phyloP scores from a whole-genome alignment of 352 stramenopile genomes.

The Phytophthora pinifolia region DNA sequence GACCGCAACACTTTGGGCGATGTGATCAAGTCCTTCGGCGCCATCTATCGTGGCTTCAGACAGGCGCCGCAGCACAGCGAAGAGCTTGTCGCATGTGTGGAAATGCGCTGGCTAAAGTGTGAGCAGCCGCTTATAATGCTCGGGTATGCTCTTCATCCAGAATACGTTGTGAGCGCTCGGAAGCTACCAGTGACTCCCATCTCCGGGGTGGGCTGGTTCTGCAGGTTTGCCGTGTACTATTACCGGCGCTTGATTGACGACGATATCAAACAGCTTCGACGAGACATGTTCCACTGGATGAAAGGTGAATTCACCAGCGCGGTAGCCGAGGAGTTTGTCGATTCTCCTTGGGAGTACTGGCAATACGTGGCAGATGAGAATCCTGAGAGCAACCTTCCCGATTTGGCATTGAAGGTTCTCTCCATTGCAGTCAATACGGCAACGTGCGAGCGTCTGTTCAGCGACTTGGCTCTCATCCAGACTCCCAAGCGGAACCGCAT shows the following conservation, averaged over 20 bases:
- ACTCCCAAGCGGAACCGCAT: slow-evolving; percentile 5
- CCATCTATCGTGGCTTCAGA: slow-evolving; percentile 6
- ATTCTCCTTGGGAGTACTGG: slow-evolving; percentile 5
- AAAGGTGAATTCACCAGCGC: background rate
- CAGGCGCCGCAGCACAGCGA: too few relatives aligned
- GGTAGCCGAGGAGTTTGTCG: background rate
- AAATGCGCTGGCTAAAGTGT: slow-evolving; percentile 3
- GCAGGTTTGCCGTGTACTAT: slow-evolving; percentile 10
- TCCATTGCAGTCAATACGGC: slow-evolving; percentile 10
- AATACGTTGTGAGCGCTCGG: background rate
- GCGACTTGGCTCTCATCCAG: slow-evolving; percentile 3
- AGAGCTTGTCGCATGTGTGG: background rate
- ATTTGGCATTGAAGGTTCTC: slow-evolving; percentile 6
- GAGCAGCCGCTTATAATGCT: slow-evolving; percentile 11
- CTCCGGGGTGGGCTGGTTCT: background rate
- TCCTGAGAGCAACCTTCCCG: background rate
- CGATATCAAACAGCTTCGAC: background rate
- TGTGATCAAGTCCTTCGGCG: slow-evolving; percentile 7
- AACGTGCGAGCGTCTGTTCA: slow-evolving; percentile 11
- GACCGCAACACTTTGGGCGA: slow-evolving; percentile 12
- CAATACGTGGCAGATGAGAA: slow-evolving; percentile 6
- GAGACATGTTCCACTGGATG: slow-evolving; percentile 6
- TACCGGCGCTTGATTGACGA: slow-evolving; percentile 5
- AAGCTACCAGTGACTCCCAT: background rate
- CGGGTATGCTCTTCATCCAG: slow-evolving; percentile 5